These are phyloP conservation scores for Trichocomaceae sp. DNA, from an alignment of 2,329 filamentous ascomycete genomes.

Conservation along the genomic window DNA sequence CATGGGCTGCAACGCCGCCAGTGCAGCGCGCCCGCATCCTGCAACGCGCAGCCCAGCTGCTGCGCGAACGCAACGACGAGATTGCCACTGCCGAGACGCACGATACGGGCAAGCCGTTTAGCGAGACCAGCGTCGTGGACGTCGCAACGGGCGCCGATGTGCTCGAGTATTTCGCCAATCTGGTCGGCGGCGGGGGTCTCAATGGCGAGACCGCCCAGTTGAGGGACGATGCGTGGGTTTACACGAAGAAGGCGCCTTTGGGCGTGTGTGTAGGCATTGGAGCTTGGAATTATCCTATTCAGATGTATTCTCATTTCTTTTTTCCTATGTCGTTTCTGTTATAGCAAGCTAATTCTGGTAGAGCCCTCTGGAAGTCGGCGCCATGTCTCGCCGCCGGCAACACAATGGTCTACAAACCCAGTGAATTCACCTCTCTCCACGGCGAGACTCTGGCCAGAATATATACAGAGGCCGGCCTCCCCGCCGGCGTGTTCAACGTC, in stretches of 20 bases:
- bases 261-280: slow-evolving; percentile 83
- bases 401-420: slow-evolving; percentile 86
- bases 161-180: slow-evolving; percentile 76
- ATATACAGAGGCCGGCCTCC: slow-evolving; percentile 71
- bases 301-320: slow-evolving; percentile 52
- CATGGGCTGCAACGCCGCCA: slow-evolving; percentile 71
- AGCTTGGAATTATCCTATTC: slow-evolving; percentile 88
- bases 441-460: slow-evolving; percentile 67
- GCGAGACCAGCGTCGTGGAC: slow-evolving; percentile 78
- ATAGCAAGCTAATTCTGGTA: slow-evolving; percentile 17
- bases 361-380: slow-evolving; percentile 78
- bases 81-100: slow-evolving; percentile 73
- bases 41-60: slow-evolving; percentile 64
- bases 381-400: slow-evolving; percentile 81
- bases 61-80: slow-evolving; percentile 70
- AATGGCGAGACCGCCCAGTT: slow-evolving; percentile 74
- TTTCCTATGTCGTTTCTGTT: no score
- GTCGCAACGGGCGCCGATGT: slow-evolving; percentile 77
- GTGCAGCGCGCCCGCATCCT: slow-evolving; percentile 70
- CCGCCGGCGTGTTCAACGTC: slow-evolving; percentile 79
- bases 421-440: slow-evolving; percentile 80
- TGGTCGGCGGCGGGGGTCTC: slow-evolving; percentile 68
- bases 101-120: slow-evolving; percentile 80
- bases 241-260: slow-evolving; percentile 72
- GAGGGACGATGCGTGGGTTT: slow-evolving; percentile 70